Evolutionary conservation across 2,329 filamentous ascomycete species (phyloP), one percentile per base, ranked within the genome.

Genomic region (Teratosphaeria epicoccoides): DNA sequence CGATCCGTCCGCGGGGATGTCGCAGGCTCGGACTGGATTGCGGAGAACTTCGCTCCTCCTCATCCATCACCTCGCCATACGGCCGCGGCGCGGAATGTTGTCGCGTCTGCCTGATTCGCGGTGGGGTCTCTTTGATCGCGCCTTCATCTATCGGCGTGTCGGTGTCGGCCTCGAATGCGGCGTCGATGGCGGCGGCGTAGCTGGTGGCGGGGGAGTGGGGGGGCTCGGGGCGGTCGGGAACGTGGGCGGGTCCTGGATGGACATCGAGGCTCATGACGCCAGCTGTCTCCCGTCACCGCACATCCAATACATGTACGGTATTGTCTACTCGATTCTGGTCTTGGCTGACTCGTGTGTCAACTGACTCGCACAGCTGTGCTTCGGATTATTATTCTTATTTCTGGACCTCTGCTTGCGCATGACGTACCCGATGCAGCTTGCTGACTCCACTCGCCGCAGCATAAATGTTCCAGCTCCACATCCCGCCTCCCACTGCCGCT

Each of bases 121-220:
- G 65, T 4, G 66, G 66, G 0, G 64, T 60, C 50, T 69, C 66
- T 53, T 69, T 69, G 61, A 69, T 63, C 4, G 57, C 45, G 26
- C 60, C 58, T 46, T 64, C 62, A 52, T 62, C 55, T 40, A 61
- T 54, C 44, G 59, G 46, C n/a, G 12, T 54, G 47, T 46, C 55
- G 49, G 20, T 55, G 33, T 49, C 54, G 65, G 65, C 57, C 53
- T 68, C 50, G 58, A 66, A 4, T 17, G 14, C n/a, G 4, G n/a
- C 7, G n/a, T 40, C 33, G n/a, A 17, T 6, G 14, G n/a, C 33
- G n/a, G 1, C n/a, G 4, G 33, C 29, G 17, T 37, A n/a, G 17
- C 29, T 14, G 14, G 14, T 40, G 14, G 33, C n/a, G 33, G 5
- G 33, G 1, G 33, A 20, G 33, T n/a, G 14, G 29, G 14, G 43